Evolutionary conservation across 768 basidiomycete genomes (phyloP), one percentile per base, ranked within the genome.

Genomic region (Zangia roseola): DNA sequence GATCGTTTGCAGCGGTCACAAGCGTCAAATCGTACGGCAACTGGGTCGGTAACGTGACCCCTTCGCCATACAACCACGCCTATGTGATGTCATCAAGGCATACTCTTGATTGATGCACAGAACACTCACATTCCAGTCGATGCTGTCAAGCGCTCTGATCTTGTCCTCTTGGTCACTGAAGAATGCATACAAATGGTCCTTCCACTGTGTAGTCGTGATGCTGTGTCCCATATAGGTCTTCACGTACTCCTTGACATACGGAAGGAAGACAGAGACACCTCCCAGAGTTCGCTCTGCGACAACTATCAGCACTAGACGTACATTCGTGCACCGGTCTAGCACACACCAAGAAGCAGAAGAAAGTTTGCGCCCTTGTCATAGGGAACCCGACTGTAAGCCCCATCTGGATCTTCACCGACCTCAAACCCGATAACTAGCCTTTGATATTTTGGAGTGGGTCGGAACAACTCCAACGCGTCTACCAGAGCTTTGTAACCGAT

Each of bases 321-420:
- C 3, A 6, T 5, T 3, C 6, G 17, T 7, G 10, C 21, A 6
- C 12, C 26, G 23, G 6, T 12, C 31, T 2, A 10, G n/a, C n/a
- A 35, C 45, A 1, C 10, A 88, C 88, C 94, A 19, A 97, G 76
- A 63, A 90, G 78, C 16, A 94, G 78, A 14, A 98, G 72, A 58
- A 98, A 80, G 64, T 93, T 95, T 7, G 90, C 78, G 21, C 95
- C 94, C 71, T 95, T 91, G 64, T 89, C 88, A 56, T 97, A 97
- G 2, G 94, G 88, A 40, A 97, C 74, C 43, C 74, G 64, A 52
- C 73, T 76, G 66, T 86, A 91, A 6, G 88, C 86, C 40, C 86
- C 85, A 60, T 93, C 88, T 1, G 88, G 82, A 60, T 88, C 83
- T 68, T 91, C 81, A 13, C 88, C 86, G 37, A 73, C 65, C 35